Conservation (phyloP, 805 yeast species). For the Yamadazyma ubonensis region DNA sequence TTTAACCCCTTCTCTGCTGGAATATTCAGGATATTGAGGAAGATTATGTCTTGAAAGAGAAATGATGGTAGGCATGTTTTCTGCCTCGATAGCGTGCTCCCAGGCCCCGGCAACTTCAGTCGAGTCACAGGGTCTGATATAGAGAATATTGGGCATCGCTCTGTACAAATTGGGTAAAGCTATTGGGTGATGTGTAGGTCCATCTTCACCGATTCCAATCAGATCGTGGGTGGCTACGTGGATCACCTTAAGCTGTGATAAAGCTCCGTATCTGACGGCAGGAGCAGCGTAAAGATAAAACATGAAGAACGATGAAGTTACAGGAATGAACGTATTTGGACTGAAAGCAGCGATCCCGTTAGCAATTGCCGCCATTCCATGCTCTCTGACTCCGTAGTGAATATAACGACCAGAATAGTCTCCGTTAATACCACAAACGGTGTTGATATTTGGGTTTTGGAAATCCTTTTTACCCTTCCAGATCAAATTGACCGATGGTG, state of each 20-base stretch:
- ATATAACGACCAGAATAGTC: constrained; percentile 30
- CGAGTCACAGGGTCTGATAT: constrained; percentile 55
- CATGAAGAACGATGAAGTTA: constrained; percentile 35
- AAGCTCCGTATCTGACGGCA: constrained; percentile 50
- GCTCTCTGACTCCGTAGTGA: constrained; percentile 34
- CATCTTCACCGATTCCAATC: constrained; percentile 58
- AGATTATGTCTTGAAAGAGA: constrained; percentile 29
- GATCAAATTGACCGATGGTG: constrained; percentile 29
- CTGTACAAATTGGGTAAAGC: constrained; percentile 52
- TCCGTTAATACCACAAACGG: constrained; percentile 28
- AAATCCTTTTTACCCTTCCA: constrained; percentile 30
- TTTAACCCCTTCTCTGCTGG: constrained; percentile 19
- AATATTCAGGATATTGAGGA: constrained; percentile 22
- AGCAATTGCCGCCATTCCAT: constrained; percentile 33
- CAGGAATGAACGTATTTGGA: constrained; percentile 36
- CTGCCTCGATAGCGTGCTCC: constrained; percentile 24
- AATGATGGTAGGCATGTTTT: constrained; percentile 20
- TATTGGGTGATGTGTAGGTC: constrained; percentile 59
- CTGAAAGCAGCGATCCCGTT: constrained; percentile 34
- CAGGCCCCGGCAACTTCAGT: constrained; percentile 52
- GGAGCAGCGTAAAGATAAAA: constrained; percentile 50
- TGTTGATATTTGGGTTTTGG: constrained; percentile 23
- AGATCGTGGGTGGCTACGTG: constrained; percentile 60
- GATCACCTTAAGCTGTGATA: constrained; percentile 44
- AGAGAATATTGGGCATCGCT: constrained; percentile 49